A percentile compares a stretch with the other conserved stretches of the same genome.
phyloP scores from a whole-genome alignment of 805 yeast genomes.

The Candida oleophila region DNA sequence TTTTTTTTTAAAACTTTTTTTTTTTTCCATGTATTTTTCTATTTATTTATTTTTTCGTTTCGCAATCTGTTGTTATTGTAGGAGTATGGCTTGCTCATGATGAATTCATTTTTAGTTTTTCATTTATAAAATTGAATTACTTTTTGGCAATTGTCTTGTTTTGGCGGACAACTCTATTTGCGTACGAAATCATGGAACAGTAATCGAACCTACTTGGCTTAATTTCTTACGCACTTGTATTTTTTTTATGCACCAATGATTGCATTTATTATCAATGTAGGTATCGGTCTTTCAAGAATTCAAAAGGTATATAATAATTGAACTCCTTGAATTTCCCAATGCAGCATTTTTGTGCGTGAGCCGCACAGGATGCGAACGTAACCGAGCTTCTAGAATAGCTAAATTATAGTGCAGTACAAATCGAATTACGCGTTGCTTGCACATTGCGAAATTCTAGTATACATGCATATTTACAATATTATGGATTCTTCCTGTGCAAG shows the following conservation, averaged over 20 bases:
- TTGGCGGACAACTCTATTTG: too few relatives aligned
- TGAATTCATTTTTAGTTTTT: too few relatives aligned
- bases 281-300: background rate
- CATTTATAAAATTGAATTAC: too few relatives aligned
- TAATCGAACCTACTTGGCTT: background rate
- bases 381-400: conserved; percentile 4
- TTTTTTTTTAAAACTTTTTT: too few relatives aligned
- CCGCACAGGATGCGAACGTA: background rate
- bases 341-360: background rate
- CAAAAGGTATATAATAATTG: background rate
- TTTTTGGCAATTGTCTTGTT: too few relatives aligned
- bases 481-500: background rate
- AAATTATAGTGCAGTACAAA: background rate
- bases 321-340: background rate
- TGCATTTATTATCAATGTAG: background rate
- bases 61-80: too few relatives aligned
- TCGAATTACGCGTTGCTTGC: conserved; percentile 1
- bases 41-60: too few relatives aligned
- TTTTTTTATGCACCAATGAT: background rate
- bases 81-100: too few relatives aligned
- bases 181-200: too few relatives aligned
- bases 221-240: background rate
- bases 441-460: background rate
- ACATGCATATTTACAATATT: background rate
- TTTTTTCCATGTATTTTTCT: too few relatives aligned